Evolutionary conservation across 192 early-diverging fungal species (phyloP).

Genomic region (Backusella macrospora): DNA sequence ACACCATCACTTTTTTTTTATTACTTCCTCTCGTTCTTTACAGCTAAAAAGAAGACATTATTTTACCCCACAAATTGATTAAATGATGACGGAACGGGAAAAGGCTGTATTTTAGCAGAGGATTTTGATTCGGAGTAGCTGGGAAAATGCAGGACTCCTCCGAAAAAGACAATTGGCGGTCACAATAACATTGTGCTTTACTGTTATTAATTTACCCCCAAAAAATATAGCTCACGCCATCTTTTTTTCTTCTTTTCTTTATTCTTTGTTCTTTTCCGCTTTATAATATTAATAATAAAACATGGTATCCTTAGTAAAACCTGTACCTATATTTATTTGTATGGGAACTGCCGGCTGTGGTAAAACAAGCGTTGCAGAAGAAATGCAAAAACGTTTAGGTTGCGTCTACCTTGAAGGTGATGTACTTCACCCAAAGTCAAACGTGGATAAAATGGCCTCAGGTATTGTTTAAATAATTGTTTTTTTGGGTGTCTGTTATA

Average conservation of each 20-base stretch:
- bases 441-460: slow-evolving; percentile 65
- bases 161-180: not conserved
- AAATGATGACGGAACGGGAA: not conserved
- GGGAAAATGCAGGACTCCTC: not conserved
- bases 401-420: slow-evolving; percentile 68
- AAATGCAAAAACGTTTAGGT: slow-evolving; percentile 43
- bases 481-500: no score
- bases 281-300: not conserved
- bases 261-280: not conserved
- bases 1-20: no score
- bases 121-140: not conserved
- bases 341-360: slow-evolving; percentile 72
- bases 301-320: slow-evolving; percentile 20
- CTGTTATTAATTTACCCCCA: not conserved
- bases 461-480: slow-evolving; percentile 34
- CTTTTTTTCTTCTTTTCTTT: not conserved
- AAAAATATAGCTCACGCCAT: not conserved
- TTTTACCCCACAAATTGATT: no score
- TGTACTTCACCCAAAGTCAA: slow-evolving; percentile 57
- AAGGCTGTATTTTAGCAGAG: not conserved
- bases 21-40: no score
- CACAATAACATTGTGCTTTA: not conserved
- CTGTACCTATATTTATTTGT: slow-evolving; percentile 54
- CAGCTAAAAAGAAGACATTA: no score
- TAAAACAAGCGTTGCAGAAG: slow-evolving; percentile 58